These are phyloP conservation scores for Omphalotus guepiniiformis DNA, from an alignment of 768 basidiomycete genomes.

Conservation along the genomic window DNA sequence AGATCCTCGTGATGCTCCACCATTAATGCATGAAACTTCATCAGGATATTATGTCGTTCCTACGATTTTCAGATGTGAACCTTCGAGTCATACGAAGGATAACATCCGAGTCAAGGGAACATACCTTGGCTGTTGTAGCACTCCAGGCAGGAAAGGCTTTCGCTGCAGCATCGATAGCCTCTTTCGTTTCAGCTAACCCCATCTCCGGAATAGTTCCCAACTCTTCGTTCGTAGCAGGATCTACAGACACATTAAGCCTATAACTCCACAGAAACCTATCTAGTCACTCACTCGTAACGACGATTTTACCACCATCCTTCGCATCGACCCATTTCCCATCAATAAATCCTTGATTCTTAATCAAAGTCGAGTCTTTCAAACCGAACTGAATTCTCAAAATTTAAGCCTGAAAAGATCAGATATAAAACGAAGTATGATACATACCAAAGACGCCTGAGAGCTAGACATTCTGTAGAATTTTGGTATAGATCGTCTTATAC, in stretches of 20 bases:
- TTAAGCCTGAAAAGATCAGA: background rate
- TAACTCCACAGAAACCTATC: background rate
- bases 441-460: constrained; percentile 33
- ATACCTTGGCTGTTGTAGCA: constrained; percentile 81
- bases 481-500: background rate
- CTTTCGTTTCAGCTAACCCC: constrained; percentile 76
- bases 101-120: constrained; percentile 6
- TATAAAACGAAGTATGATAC: background rate
- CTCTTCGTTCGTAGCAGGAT: constrained; percentile 82
- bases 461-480: constrained; percentile 61
- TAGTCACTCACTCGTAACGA: constrained; percentile 64
- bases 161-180: constrained; percentile 79
- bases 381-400: constrained; percentile 46
- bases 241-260: constrained; percentile 32
- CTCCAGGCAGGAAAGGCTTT: constrained; percentile 84
- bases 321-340: constrained; percentile 86
- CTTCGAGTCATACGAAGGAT: background rate
- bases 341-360: constrained; percentile 75
- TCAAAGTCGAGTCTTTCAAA: constrained; percentile 70
- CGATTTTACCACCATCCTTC: constrained; percentile 64
- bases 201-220: constrained; percentile 90
- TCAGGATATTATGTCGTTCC: constrained; percentile 79
- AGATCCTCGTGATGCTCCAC: constrained; percentile 84
- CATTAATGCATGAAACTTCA: constrained; percentile 78
- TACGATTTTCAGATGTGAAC: constrained; percentile 22